Conservation (phyloP, 306 rosid genomes). For the Amphicarpaea edgeworthii region DNA sequence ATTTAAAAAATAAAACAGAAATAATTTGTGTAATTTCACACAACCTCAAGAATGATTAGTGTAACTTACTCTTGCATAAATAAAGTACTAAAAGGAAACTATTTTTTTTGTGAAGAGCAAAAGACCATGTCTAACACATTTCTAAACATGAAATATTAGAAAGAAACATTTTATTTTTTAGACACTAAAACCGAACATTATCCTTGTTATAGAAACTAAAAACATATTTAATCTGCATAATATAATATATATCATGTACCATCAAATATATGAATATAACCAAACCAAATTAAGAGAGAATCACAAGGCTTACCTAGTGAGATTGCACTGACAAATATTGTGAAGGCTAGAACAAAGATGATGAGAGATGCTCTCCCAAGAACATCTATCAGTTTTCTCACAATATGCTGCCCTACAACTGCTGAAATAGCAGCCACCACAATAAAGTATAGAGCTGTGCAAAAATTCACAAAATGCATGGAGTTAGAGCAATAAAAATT, state of each 20-base stretch:
- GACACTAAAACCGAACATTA: neutral
- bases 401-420: slow-evolving; percentile 75
- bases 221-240: neutral
- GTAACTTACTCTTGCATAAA: too few species aligned
- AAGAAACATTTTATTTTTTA: neutral
- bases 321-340: slow-evolving; percentile 79
- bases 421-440: slow-evolving; percentile 81
- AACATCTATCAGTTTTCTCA: slow-evolving; percentile 63
- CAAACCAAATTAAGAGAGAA: neutral
- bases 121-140: too few species aligned
- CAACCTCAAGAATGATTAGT: too few species aligned
- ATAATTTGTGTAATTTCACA: too few species aligned
- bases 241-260: too few species aligned
- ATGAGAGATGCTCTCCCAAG: slow-evolving; percentile 88
- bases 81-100: too few species aligned
- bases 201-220: neutral
- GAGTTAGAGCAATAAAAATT: neutral
- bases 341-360: slow-evolving; percentile 82
- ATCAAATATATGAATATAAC: neutral
- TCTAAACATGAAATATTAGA: neutral
- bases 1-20: too few species aligned
- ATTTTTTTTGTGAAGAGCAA: too few species aligned
- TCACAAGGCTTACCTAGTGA: slow-evolving; percentile 62
- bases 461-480: slow-evolving; percentile 17
- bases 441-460: slow-evolving; percentile 73